Conservation (phyloP, 768 basidiomycete genomes). For the Naganishia antarctica region DNA sequence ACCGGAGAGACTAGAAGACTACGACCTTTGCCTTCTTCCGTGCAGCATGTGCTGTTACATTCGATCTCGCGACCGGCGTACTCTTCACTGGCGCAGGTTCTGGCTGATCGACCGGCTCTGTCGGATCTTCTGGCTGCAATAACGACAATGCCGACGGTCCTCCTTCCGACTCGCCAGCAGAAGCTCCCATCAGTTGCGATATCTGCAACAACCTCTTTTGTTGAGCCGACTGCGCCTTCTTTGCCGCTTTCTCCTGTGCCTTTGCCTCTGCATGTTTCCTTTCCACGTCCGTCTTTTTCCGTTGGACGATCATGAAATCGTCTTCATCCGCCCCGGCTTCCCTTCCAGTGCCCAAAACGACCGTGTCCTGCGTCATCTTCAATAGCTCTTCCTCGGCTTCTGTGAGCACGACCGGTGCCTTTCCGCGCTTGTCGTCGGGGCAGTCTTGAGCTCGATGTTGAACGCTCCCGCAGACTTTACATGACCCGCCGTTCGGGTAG, state of each 20-base stretch:
- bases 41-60: not conserved
- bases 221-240: constrained; percentile 23
- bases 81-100: not conserved
- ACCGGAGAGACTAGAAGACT: not conserved
- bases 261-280: constrained; percentile 55
- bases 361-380: constrained; percentile 27
- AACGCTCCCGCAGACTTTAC: constrained; percentile 80
- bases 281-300: constrained; percentile 61
- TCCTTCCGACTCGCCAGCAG: not conserved
- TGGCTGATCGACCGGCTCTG: not conserved
- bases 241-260: constrained; percentile 34
- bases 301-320: constrained; percentile 79
- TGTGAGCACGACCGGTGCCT: constrained; percentile 12
- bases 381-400: constrained; percentile 12
- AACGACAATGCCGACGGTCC: not conserved
- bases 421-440: constrained; percentile 43
- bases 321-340: constrained; percentile 85
- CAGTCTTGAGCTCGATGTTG: constrained; percentile 84
- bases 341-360: constrained; percentile 49
- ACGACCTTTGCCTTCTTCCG: constrained; percentile 26
- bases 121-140: not conserved
- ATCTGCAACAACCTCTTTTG: constrained; percentile 18
- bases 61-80: not conserved
- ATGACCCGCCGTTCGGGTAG: constrained; percentile 84
- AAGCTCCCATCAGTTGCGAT: not conserved